These are phyloP conservation scores for Pezicula rhizophila DNA, from an alignment of 2,329 filamentous ascomycete genomes.

Conservation along the genomic window DNA sequence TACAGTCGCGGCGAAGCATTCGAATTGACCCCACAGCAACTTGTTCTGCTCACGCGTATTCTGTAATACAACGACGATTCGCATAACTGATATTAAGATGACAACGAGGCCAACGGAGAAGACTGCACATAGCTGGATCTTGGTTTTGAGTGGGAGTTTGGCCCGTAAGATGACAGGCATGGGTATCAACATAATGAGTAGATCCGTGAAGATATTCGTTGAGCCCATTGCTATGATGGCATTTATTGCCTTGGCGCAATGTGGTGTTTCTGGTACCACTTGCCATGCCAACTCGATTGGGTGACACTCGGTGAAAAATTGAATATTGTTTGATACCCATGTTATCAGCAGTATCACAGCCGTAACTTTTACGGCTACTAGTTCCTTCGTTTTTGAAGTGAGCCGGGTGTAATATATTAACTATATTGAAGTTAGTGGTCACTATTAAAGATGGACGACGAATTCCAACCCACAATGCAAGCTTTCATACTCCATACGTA, in stretches of 20 bases:
- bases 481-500: conserved; percentile 21
- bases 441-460: neutral
- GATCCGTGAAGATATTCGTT: conserved; percentile 12
- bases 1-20: conserved; percentile 16
- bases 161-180: conserved; percentile 14
- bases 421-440: neutral
- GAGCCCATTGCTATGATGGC: conserved; percentile 8
- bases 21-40: conserved; percentile 17
- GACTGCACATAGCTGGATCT: conserved; percentile 8
- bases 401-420: conserved; percentile 17
- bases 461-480: conserved; percentile 15
- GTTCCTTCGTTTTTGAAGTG: conserved; percentile 7
- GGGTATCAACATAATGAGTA: conserved; percentile 15
- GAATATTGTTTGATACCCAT: conserved; percentile 11
- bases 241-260: conserved; percentile 10
- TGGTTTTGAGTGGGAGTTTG: conserved; percentile 5
- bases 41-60: conserved; percentile 4
- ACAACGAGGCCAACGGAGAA: conserved; percentile 15
- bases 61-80: conserved; percentile 6
- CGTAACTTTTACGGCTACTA: conserved; percentile 5
- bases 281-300: conserved; percentile 15
- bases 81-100: conserved; percentile 9
- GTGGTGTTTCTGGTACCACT: conserved; percentile 8
- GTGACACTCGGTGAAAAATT: conserved; percentile 14
- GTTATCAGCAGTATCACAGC: conserved; percentile 9